Base-by-base conservation (phyloP, 495 filamentous ascomycete species). In the Trichoderma reesei region DNA sequence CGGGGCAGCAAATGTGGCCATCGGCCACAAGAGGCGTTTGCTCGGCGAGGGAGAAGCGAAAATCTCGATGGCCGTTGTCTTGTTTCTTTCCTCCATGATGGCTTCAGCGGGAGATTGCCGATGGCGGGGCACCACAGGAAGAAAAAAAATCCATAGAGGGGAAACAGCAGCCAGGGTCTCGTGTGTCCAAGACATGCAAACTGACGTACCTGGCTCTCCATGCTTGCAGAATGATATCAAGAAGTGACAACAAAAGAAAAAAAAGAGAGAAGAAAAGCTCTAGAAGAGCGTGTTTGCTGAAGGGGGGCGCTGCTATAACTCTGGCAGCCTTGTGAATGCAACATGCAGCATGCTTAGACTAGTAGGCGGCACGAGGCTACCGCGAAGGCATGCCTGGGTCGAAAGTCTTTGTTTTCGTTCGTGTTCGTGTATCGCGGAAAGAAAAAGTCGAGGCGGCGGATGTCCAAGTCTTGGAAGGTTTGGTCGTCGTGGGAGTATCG, bases 131-230 rank as follows among this genome's bases (percentile, higher is more conserved):
- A 63, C 5, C 9, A 34, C 26, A 56, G 13, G 16, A 51, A 18
- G 46, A 18, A 51, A n/a, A 26, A 14, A 2, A 51, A 31, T n/a
- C n/a, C n/a, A n/a, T n/a, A n/a, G n/a, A n/a, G 26, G 7, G 18
- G 26, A 34, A 33, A 14, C 20, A 41, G 18, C 61, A 63, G 37
- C 59, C 4, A n/a, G 5, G 59, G 59, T 36, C 31, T 34, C 31
- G 37, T 39, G 37, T 4, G 5, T 61, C 7, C 59, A 18, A 39
- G 13, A 39, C 37, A 39, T 39, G 33, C 31, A 33, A 9, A 39
- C 31, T 54, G 62, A 64, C 63, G 48, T 42, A 64, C 63, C 63
- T 64, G 63, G 10, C 31, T 34, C 36, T 64, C 63, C 63, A 64
- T 64, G 20, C 34, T 63, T 16, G 39, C 16, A 34, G 9, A 48